Base-by-base conservation (phyloP, 225 moss, liverwort and hornwort genomes). In the Anthoceros angustus region DNA sequence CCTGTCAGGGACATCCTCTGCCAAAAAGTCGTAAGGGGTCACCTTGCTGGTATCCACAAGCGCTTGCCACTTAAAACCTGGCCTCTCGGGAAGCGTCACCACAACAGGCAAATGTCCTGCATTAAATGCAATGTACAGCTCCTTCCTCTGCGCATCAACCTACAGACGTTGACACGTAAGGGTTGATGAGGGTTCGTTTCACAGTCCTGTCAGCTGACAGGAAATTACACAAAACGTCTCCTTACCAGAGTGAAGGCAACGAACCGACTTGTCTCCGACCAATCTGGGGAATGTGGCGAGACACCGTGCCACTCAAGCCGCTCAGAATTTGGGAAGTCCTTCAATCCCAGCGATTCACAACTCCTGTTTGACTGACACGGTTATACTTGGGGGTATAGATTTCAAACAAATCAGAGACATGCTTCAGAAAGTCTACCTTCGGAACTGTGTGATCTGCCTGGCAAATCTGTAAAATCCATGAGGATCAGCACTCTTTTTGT, bases 261-360 rank as follows among this genome's bases (percentile, higher is more conserved):
- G 81, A 92, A 92, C 76, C 84, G 84, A 73, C 91, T 92, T 9
- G 86, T 73, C 70, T 92, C 86, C 4, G 87, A 86, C 91, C 87
- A 92, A 67, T 92, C 91, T 20, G 91, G 91, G 49, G 66, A 67
- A 69, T 81, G 74, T 32, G 91, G 87, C 32, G 68, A 76, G 67
- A 80, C 61, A 45, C 91, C 91, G 46, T 87, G 91, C 91, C 91
- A 92, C 69, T 87, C 80, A n/a, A 92, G 76, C 48, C 71, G 80
- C 39, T 86, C 86, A 66, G 79, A 80, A n/a, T 84, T 92, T 50
- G 80, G 91, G 45, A 87, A 87, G 15, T 92, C 91, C 73, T 83
- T 82, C 63, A 80, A 69, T 50, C 84, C 49, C 40, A 87, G 67
- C 12, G 75, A 77, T 64, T 87, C 86, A 63, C 86, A 82, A 73